A percentile compares a stretch with the other conserved stretches of the same genome.
phyloP scores from a whole-genome alignment of 345 rosid species.

The Melastoma malabathricum region DNA sequence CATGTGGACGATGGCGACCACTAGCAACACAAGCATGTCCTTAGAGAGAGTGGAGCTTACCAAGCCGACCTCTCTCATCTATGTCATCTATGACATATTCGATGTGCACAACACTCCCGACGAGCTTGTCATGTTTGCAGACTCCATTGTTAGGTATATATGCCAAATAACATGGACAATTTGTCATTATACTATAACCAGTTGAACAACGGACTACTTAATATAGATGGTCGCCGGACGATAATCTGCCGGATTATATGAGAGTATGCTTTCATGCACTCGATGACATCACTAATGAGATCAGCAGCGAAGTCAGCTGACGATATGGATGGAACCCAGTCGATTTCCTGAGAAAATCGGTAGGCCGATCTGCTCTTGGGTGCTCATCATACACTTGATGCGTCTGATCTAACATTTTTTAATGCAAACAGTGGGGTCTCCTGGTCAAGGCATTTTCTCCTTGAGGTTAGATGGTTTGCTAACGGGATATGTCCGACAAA shows the following conservation, averaged over 20 bases:
- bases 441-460: conserved; percentile 43
- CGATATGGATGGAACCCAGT: conserved; percentile 6
- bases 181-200: no score
- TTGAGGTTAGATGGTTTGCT: conserved; percentile 48
- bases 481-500: conserved; percentile 19
- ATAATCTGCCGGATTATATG: conserved; percentile 19
- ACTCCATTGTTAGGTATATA: conserved; percentile 5
- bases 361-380: background rate
- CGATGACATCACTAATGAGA: conserved; percentile 16
- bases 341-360: conserved; percentile 5
- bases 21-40: conserved; percentile 3
- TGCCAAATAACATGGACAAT: background rate
- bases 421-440: conserved; percentile 32
- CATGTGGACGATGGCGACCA: conserved; percentile 9
- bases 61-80: conserved; percentile 10
- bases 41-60: conserved; percentile 7
- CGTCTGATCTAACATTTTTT: no score
- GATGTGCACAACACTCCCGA: conserved; percentile 8
- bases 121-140: conserved; percentile 3
- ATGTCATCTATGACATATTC: conserved; percentile 10
- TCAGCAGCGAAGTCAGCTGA: conserved; percentile 9
- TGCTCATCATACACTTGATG: no score
- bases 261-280: conserved; percentile 18
- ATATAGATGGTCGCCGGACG: no score
- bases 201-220: no score